Evolutionary conservation across 129 eudicot genomes (phyloP).

Genomic region (Artemisia argyi): DNA sequence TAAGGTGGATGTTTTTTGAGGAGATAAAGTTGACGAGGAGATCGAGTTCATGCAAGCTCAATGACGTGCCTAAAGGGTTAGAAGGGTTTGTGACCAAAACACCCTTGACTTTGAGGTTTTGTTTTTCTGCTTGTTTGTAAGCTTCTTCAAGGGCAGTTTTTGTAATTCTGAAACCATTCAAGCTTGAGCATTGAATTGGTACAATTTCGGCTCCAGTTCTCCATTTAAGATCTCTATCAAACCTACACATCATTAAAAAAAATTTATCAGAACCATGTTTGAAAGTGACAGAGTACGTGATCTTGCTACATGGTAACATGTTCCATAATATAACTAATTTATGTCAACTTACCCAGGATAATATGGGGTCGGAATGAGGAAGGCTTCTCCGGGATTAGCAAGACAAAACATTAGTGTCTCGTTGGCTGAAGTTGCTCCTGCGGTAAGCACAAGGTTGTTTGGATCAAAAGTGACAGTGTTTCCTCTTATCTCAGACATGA

Average conservation of each 20-base stretch:
- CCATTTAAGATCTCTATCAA: conserved; percentile 98
- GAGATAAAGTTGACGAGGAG: conserved; percentile 61
- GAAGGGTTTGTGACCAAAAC: conserved; percentile 91
- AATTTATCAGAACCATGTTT: neutral
- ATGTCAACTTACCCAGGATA: conserved; percentile 74
- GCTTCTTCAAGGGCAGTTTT: conserved; percentile 81
- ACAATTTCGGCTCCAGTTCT: conserved; percentile 91
- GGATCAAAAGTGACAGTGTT: conserved; percentile 74
- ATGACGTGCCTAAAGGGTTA: conserved; percentile 82
- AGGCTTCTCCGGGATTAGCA: conserved; percentile 85
- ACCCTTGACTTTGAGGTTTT: conserved; percentile 76
- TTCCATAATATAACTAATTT: neutral
- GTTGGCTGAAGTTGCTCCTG: conserved; percentile 95
- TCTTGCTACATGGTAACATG: neutral
- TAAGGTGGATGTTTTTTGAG: conserved; percentile 63
- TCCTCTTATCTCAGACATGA: conserved; percentile 87
- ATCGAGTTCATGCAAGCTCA: conserved; percentile 64
- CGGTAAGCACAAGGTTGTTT: conserved; percentile 73
- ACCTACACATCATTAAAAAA: conserved; percentile 44
- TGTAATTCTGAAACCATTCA: conserved; percentile 75
- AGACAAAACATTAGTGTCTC: conserved; percentile 91
- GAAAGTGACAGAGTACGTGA: neutral
- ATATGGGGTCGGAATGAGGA: conserved; percentile 91
- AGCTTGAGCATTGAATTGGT: conserved; percentile 87
- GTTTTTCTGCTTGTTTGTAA: conserved; percentile 59